These are phyloP conservation scores for Xerophyta viscosa DNA, from an alignment of 106 monocot genomes.

Conservation along the genomic window DNA sequence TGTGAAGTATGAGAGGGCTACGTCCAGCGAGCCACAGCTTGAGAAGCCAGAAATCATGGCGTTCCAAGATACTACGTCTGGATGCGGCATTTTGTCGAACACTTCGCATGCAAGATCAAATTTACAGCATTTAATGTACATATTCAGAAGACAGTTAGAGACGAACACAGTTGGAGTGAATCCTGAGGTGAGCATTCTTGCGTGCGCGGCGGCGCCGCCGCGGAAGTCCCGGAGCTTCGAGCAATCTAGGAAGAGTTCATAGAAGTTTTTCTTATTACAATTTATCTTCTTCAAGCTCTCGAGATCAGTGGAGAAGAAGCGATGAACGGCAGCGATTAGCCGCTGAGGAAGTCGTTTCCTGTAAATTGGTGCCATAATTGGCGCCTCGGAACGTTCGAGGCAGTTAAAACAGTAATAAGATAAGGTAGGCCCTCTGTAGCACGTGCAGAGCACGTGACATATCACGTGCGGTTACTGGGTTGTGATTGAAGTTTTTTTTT, in stretches of 20 bases:
- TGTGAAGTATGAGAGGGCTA: constrained; percentile 23
- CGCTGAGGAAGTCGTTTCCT: too few species aligned
- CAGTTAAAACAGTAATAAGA: too few species aligned
- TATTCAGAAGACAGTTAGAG: constrained; percentile 59
- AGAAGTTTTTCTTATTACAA: constrained; percentile 56
- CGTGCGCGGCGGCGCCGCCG: constrained; percentile 38
- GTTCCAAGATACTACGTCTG: constrained; percentile 52
- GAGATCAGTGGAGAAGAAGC: too few species aligned
- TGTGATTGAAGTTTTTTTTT: too few species aligned
- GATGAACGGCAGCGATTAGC: too few species aligned
- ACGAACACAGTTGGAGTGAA: constrained; percentile 73
- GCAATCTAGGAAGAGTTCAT: constrained; percentile 42
- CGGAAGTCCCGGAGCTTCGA: constrained; percentile 4
- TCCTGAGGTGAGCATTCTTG: constrained; percentile 43
- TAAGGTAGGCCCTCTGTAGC: too few species aligned
- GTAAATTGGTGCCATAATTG: too few species aligned
- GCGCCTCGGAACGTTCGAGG: too few species aligned
- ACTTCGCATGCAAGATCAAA: constrained; percentile 24
- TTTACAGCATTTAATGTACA: constrained; percentile 46
- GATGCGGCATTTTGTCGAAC: constrained; percentile 35
- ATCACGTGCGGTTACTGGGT: too few species aligned
- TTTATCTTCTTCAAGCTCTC: too few species aligned
- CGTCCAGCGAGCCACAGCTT: constrained; percentile 13
- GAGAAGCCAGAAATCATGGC: constrained; percentile 38
- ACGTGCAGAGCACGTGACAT: too few species aligned